phyloP scores from a whole-genome alignment of 1,284 basidiomycete species.

The Sporisorium reilianum region DNA sequence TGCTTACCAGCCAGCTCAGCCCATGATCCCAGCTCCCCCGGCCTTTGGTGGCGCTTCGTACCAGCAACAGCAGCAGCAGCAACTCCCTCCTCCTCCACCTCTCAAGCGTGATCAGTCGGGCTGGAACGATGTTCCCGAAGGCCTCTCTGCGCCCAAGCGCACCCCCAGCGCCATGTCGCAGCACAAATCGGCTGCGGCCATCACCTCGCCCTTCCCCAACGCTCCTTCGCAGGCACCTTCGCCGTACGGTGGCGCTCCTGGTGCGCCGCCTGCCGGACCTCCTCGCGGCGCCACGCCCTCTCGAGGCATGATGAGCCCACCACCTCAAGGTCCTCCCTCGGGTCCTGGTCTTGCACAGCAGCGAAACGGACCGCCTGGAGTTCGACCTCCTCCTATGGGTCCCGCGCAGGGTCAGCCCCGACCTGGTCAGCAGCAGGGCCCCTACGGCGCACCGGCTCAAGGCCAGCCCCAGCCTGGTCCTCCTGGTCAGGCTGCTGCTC shows the following conservation, averaged over 20 bases:
- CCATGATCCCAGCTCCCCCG: constrained; percentile 69
- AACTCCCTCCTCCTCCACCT: constrained; percentile 70
- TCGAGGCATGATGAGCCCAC: constrained; percentile 70
- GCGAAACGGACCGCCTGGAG: constrained; percentile 38
- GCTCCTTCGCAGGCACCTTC: constrained; percentile 62
- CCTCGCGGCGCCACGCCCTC: constrained; percentile 57
- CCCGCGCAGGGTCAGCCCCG: constrained; percentile 27
- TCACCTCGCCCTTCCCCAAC: constrained; percentile 90
- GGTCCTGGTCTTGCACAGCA: constrained; percentile 45
- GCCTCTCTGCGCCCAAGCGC: constrained; percentile 63
- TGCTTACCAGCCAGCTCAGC: constrained; percentile 51
- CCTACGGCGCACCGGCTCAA: constrained; percentile 22
- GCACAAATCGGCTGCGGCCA: constrained; percentile 69
- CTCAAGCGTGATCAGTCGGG: constrained; percentile 78
- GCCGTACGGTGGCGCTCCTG: constrained; percentile 45
- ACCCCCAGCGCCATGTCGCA: constrained; percentile 58
- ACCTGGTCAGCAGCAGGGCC: constrained; percentile 28
- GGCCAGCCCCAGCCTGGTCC: constrained; percentile 40
- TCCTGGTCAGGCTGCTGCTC: constrained; percentile 40
- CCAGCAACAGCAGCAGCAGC: constrained; percentile 45
- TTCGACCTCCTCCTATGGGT: constrained; percentile 37
- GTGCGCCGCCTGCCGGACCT: constrained; percentile 64
- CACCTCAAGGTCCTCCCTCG: constrained; percentile 39
- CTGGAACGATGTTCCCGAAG: constrained; percentile 88
- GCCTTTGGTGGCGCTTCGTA: constrained; percentile 63